Conservation (phyloP, 768 basidiomycete species). For the Kwoniella sp. region DNA sequence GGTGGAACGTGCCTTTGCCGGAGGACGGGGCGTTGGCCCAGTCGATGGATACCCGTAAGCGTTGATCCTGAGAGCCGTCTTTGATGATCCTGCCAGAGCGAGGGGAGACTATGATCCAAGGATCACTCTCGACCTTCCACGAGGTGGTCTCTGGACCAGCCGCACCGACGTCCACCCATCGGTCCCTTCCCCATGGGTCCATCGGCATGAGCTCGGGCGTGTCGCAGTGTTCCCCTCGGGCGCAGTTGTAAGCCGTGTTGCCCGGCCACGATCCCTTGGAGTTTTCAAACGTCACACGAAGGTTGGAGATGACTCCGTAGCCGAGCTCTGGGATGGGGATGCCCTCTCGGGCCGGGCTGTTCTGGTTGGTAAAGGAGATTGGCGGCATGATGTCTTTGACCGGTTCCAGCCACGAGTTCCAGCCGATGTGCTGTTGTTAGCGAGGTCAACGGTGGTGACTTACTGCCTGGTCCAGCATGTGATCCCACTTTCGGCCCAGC, state of each 20-base stretch:
- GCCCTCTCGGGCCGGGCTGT: conserved; percentile 59
- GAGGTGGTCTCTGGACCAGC: conserved; percentile 61
- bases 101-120: conserved; percentile 58
- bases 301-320: conserved; percentile 60
- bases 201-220: conserved; percentile 54
- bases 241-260: conserved; percentile 62
- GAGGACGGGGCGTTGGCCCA: conserved; percentile 54
- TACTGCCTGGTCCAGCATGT: conserved; percentile 67
- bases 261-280: conserved; percentile 65
- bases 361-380: conserved; percentile 47
- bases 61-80: conserved; percentile 53
- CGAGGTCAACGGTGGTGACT: conserved; percentile 33
- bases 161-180: conserved; percentile 62
- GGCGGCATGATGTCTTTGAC: conserved; percentile 58
- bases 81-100: conserved; percentile 56
- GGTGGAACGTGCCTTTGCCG: conserved; percentile 5
- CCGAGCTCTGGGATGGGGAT: conserved; percentile 12
- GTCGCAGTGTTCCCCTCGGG: conserved; percentile 41
- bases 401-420: conserved; percentile 62
- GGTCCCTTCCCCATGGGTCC: conserved; percentile 58
- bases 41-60: conserved; percentile 60
- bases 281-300: conserved; percentile 63
- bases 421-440: conserved; percentile 28
- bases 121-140: conserved; percentile 56
- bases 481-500: conserved; percentile 64